Base-by-base conservation (phyloP, 2,329 filamentous ascomycete species). In the Cadophora gregata region DNA sequence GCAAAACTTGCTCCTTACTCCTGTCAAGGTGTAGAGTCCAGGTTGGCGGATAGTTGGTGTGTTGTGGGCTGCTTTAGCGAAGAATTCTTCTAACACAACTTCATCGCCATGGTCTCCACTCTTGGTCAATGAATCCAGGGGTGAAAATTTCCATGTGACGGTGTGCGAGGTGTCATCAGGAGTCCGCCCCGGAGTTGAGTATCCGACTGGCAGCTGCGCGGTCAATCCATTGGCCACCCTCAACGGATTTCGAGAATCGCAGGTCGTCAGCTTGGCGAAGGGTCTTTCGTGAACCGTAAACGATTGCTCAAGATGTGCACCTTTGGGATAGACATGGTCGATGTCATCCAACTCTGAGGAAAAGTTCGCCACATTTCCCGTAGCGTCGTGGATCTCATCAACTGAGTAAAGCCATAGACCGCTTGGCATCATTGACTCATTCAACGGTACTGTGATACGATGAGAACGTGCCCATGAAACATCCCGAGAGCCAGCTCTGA, bases 271-370 rank as follows among this genome's bases (percentile, higher is more conserved):
- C 47, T 85, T 87, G 60, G 92, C 83, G 56, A 86, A 87, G 2
- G 96, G 96, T 29, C 95, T 88, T 77, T 97, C 93, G 78, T 96
- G 93, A 66, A 99, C 95, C 12, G 84, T 83, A 71, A 99, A 95
- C 60, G 86, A 86, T 74, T 97, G 93, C 70, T 90, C 88, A 24
- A 96, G 83, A 59, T 88, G 82, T 67, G 86, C 84, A 1, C 83
- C 80, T 73, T 87, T 89, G 4, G 84, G 81, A 69, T 85, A 88
- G 59, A 82, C 81, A 53, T 79, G 79, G 21, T 93, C 89, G 42
- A 84, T 81, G n/a, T 96, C 91, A 50, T 96, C 91, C 16, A 85
- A 82, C 3, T 84, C 79, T 4, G 83, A 80, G 3, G 85, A 81
- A 76, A 97, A 99, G 70, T 89, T 91, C 67, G 94, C 89, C 45